Percentiles rank a stretch among this genome's conserved stretches.
Evolutionary conservation across 352 stramenopile genomes (phyloP).

Genomic region (Thalassiosira mediterranea): DNA sequence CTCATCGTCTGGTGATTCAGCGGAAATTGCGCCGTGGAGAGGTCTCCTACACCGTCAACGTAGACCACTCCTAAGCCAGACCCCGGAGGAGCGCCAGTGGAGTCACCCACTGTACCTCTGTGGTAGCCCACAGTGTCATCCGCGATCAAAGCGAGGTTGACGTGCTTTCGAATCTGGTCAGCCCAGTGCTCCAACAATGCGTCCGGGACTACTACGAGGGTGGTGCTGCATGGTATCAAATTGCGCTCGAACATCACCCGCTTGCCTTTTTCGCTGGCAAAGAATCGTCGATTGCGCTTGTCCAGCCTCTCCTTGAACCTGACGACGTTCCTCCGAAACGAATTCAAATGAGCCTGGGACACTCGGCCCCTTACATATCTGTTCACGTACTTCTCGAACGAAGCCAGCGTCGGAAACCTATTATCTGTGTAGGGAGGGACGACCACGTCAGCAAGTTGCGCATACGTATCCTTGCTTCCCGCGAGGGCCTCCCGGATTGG

Average conservation of each 20-base stretch:
- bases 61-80: constrained; percentile 59
- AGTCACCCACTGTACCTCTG: no score
- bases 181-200: constrained; percentile 82
- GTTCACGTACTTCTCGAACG: constrained; percentile 53
- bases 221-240: constrained; percentile 66
- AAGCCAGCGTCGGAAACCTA: constrained; percentile 47
- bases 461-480: constrained; percentile 10
- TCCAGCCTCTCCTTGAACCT: constrained; percentile 63
- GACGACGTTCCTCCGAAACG: constrained; percentile 53
- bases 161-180: constrained; percentile 71
- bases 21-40: constrained; percentile 45
- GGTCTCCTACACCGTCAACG: constrained; percentile 66
- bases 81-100: constrained; percentile 10
- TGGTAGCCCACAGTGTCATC: constrained; percentile 29
- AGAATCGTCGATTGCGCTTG: constrained; percentile 51
- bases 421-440: constrained; percentile 49
- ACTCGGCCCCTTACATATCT: constrained; percentile 14
- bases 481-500: constrained; percentile 25
- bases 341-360: constrained; percentile 28
- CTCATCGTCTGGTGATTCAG: constrained; percentile 45
- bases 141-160: constrained; percentile 63
- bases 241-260: constrained; percentile 61
- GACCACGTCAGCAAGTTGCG: constrained; percentile 19
- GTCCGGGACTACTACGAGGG: constrained; percentile 80
- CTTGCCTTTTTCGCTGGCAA: constrained; percentile 34